phyloP scores from a whole-genome alignment of 2,329 filamentous ascomycete genomes.

The Colletotrichum tropicicola region DNA sequence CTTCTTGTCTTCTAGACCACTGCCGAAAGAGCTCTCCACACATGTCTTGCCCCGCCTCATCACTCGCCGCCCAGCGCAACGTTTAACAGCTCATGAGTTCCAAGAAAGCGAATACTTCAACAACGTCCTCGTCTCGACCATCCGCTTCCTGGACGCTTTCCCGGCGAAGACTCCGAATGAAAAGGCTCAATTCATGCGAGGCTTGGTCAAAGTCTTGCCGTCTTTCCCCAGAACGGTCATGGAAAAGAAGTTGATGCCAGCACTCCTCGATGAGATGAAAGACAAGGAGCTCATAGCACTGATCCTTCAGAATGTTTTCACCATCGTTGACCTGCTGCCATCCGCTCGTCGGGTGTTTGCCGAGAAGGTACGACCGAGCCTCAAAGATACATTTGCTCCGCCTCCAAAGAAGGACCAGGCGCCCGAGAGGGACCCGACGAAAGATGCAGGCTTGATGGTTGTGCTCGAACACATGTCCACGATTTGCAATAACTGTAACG shows the following conservation, averaged over 20 bases:
- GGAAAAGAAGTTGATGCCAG: constrained; percentile 92
- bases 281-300: constrained; percentile 86
- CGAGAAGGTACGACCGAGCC: constrained; percentile 84
- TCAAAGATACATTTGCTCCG: constrained; percentile 84
- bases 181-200: constrained; percentile 91
- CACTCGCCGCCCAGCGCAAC: constrained; percentile 85
- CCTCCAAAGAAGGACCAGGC: constrained; percentile 70
- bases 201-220: constrained; percentile 84
- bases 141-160: constrained; percentile 90
- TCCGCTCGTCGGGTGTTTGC: constrained; percentile 81
- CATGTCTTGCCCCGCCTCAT: constrained; percentile 87
- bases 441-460: constrained; percentile 92
- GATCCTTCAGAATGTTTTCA: constrained; percentile 92
- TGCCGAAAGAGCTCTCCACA: constrained; percentile 81
- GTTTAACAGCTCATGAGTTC: constrained; percentile 89
- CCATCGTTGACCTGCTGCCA: constrained; percentile 82
- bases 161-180: constrained; percentile 92
- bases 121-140: constrained; percentile 94
- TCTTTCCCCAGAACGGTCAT: constrained; percentile 94
- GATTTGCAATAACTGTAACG: constrained; percentile 82
- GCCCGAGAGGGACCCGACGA: constrained; percentile 72
- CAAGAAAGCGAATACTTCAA: constrained; percentile 97
- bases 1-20: constrained; percentile 80
- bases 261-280: constrained; percentile 91
- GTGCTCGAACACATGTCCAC: constrained; percentile 83